Conservation (phyloP, 257 asterid species). For the Fraxinus anomala region DNA sequence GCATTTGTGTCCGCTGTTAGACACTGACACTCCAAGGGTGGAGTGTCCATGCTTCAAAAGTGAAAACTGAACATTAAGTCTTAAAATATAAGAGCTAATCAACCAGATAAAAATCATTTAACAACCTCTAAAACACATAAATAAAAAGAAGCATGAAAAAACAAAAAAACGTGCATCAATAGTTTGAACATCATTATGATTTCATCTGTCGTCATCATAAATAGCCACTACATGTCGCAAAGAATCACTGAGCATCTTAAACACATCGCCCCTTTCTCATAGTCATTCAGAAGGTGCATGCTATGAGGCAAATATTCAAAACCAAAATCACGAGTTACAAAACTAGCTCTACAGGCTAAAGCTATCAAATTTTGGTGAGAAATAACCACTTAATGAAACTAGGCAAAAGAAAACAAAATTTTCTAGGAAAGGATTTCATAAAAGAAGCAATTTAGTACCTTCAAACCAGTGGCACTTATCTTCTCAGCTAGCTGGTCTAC, state of each 20-base stretch:
- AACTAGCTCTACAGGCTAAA: not conserved
- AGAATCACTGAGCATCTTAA: not conserved
- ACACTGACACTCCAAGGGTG: not conserved
- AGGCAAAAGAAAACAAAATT: not conserved
- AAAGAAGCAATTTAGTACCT: constrained; percentile 49
- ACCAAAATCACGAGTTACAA: not conserved
- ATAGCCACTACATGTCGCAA: not conserved
- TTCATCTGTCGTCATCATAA: not conserved
- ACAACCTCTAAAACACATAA: not conserved
- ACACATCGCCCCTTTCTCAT: not conserved
- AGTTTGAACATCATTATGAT: not conserved
- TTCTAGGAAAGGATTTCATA: constrained; percentile 1
- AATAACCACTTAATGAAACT: not conserved
- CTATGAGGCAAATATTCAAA: not conserved
- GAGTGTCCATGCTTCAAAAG: not conserved
- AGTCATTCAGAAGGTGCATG: not conserved
- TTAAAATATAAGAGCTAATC: not conserved
- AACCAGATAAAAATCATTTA: not conserved
- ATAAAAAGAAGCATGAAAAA: not conserved
- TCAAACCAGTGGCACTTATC: constrained; percentile 95
- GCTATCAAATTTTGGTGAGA: not conserved
- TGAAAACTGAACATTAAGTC: not conserved
- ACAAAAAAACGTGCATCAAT: not conserved
- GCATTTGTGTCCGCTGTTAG: not conserved
- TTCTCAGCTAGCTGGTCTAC: constrained; percentile 99